Conservation (phyloP, 2,329 filamentous ascomycete species). For the Penicillium brevicompactum region DNA sequence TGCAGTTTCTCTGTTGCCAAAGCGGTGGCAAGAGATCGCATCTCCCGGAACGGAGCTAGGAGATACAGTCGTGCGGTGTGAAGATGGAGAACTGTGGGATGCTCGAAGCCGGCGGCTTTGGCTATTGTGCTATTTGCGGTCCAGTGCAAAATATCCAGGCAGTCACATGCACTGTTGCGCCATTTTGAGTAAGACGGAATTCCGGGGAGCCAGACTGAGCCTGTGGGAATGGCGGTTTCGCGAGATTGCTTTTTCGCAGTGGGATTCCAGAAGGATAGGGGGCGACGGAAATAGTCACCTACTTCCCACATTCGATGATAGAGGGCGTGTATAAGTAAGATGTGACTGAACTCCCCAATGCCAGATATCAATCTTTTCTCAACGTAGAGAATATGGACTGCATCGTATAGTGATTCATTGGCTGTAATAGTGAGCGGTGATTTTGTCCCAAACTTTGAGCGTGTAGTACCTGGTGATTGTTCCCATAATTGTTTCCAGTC, state of each 20-base stretch:
- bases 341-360: slow-evolving; percentile 53
- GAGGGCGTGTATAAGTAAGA: slow-evolving; percentile 54
- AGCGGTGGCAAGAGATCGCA: slow-evolving; percentile 46
- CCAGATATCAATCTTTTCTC: slow-evolving; percentile 50
- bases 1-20: slow-evolving; percentile 35
- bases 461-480: slow-evolving; percentile 22
- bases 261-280: slow-evolving; percentile 50
- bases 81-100: slow-evolving; percentile 58
- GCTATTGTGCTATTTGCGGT: slow-evolving; percentile 56
- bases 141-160: slow-evolving; percentile 61
- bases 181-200: slow-evolving; percentile 51
- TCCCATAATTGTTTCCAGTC: slow-evolving; percentile 35
- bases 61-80: slow-evolving; percentile 58
- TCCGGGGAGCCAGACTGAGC: slow-evolving; percentile 50
- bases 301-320: slow-evolving; percentile 55
- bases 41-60: slow-evolving; percentile 51
- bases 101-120: slow-evolving; percentile 53
- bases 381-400: slow-evolving; percentile 51
- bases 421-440: slow-evolving; percentile 13
- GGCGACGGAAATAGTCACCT: slow-evolving; percentile 47
- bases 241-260: slow-evolving; percentile 44
- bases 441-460: background rate
- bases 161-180: slow-evolving; percentile 48
- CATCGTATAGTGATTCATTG: slow-evolving; percentile 43
- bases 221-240: slow-evolving; percentile 35